These are phyloP conservation scores for Moesziomyces antarcticus DNA, from an alignment of 1,284 basidiomycete species.

Conservation along the genomic window DNA sequence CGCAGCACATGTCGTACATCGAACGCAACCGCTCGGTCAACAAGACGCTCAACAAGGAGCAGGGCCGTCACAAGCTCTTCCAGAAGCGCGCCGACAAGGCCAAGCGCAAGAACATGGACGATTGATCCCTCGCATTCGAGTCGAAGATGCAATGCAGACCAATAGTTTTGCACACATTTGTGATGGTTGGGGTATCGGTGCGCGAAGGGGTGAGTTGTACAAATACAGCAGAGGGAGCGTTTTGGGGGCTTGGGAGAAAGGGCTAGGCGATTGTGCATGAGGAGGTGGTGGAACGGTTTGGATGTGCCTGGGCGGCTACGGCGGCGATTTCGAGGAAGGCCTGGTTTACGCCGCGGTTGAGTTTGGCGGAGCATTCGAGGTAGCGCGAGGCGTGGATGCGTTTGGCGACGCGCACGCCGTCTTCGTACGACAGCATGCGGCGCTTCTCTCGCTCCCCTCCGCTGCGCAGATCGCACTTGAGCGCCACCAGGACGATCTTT, in stretches of 20 bases:
- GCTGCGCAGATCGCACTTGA: constrained; percentile 94
- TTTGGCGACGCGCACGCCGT: constrained; percentile 68
- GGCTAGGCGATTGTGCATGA: constrained; percentile 14
- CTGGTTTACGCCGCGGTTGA: constrained; percentile 90
- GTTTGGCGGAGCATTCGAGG: constrained; percentile 90
- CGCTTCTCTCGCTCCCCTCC: constrained; percentile 74
- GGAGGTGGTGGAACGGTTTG: too few relatives aligned
- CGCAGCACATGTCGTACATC: constrained; percentile 68
- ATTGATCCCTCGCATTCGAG: not conserved
- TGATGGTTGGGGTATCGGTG: not conserved
- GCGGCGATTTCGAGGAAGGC: constrained; percentile 73
- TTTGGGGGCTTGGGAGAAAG: too few relatives aligned
- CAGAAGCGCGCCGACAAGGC: constrained; percentile 58
- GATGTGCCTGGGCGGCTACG: constrained; percentile 5
- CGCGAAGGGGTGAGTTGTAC: too few relatives aligned
- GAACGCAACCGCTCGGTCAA: constrained; percentile 67
- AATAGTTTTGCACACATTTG: not conserved
- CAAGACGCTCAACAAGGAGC: constrained; percentile 62
- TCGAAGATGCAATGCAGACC: not conserved
- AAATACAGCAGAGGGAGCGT: too few relatives aligned
- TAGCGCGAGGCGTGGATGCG: constrained; percentile 39
- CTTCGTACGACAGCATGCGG: constrained; percentile 86
- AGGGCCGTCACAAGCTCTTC: constrained; percentile 57
- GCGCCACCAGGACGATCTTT: constrained; percentile 76
- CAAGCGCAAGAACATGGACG: constrained; percentile 41